phyloP scores from a whole-genome alignment of 176 grass and related monocot species.

The Triticum dicoccoides region DNA sequence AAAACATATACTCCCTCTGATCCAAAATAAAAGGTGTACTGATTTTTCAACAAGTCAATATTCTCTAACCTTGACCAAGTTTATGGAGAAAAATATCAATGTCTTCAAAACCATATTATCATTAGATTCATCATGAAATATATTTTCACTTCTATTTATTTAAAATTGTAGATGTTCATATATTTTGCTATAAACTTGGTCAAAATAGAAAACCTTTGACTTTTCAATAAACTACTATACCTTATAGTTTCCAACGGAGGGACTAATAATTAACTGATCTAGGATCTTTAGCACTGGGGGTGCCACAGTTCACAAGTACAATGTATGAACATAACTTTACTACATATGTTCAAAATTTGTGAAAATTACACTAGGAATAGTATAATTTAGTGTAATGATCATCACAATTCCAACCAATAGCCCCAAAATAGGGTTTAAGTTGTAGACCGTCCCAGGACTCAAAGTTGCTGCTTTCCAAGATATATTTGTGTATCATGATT shows the following conservation, averaged over 20 bases:
- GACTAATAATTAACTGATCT: not conserved
- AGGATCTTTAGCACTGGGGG: not conserved
- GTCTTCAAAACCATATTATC: not conserved
- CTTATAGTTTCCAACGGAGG: not conserved
- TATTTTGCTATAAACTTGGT: not conserved
- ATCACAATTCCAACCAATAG: not conserved
- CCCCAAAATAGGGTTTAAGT: not conserved
- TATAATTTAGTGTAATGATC: not conserved
- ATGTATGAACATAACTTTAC: not conserved
- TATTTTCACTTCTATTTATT: not conserved
- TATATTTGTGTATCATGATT: not conserved
- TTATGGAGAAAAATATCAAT: not conserved
- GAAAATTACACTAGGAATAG: not conserved
- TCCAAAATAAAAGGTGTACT: not conserved
- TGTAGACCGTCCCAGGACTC: not conserved
- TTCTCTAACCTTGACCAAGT: not conserved
- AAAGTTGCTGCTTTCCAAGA: not conserved
- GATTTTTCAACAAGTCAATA: not conserved
- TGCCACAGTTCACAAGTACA: not conserved
- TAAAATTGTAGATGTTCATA: not conserved
- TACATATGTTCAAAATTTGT: not conserved
- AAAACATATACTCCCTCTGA: not conserved
- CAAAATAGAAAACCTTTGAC: not conserved
- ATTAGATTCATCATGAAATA: not conserved
- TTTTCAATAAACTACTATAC: not conserved